phyloP scores from a whole-genome alignment of 139 green algal species.

The Tetradesmus lagerheimii region DNA sequence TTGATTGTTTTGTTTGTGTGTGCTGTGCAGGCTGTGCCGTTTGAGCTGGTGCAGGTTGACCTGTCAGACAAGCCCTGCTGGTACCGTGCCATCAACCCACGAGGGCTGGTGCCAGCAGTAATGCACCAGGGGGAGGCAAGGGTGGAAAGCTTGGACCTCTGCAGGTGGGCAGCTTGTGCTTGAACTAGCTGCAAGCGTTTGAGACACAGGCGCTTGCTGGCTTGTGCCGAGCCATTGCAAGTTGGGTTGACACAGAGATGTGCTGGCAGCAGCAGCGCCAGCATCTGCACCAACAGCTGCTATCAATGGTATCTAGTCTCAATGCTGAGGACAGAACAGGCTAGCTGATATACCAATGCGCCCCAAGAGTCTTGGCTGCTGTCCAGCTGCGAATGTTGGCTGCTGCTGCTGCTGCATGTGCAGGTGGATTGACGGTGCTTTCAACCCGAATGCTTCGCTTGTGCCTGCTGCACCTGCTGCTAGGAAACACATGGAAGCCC shows the following conservation, averaged over 20 bases:
- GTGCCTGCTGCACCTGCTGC: conserved; percentile 21
- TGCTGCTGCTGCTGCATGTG: neutral
- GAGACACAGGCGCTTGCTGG: too few species aligned
- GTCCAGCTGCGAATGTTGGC: too few species aligned
- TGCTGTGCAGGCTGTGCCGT: conserved; percentile 50
- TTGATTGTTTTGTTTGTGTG: neutral
- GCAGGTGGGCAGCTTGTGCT: conserved; percentile 40
- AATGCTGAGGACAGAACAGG: too few species aligned
- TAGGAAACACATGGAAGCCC: conserved; percentile 38
- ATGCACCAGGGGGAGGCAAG: conserved; percentile 23
- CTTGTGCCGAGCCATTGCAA: too few species aligned
- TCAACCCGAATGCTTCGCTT: conserved; percentile 41
- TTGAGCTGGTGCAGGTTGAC: conserved; percentile 75
- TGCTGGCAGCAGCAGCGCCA: too few species aligned
- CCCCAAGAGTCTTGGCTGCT: too few species aligned
- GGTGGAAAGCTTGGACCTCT: conserved; percentile 65
- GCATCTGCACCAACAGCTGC: too few species aligned
- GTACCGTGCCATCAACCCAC: conserved; percentile 59
- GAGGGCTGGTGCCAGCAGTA: conserved; percentile 71
- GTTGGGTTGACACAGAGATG: too few species aligned
- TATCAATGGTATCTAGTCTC: too few species aligned
- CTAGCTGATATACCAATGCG: too few species aligned
- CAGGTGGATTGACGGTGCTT: conserved; percentile 47
- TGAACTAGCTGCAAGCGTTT: too few species aligned
- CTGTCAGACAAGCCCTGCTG: conserved; percentile 70